phyloP scores from a whole-genome alignment of 139 green algal species.

The Coelastrella sp. region DNA sequence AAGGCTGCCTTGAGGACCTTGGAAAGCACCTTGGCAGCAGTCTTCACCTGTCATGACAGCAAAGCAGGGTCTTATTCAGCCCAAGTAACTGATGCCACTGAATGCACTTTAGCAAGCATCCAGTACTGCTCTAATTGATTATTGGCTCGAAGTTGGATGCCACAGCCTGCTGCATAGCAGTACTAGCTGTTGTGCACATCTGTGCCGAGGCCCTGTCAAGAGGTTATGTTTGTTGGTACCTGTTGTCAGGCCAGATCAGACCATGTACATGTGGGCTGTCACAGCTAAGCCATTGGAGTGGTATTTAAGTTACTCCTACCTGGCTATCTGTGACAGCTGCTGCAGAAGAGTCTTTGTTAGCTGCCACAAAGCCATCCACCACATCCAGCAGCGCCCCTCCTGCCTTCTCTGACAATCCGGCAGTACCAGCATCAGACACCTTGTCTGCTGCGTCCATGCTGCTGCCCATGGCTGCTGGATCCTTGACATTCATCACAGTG shows the following conservation, averaged over 20 bases:
- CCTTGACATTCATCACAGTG: background rate
- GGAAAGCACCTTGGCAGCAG: background rate
- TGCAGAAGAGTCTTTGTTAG: background rate
- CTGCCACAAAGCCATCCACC: background rate
- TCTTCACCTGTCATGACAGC: background rate
- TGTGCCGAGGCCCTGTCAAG: background rate
- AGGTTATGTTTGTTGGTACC: background rate
- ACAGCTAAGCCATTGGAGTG: background rate
- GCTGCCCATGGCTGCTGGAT: slow-evolving; percentile 13
- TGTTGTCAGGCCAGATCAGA: background rate
- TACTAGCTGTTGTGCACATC: background rate
- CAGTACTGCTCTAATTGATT: too few species aligned
- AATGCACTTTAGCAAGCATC: too few species aligned
- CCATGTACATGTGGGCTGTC: background rate
- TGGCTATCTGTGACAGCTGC: background rate
- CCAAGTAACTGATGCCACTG: too few species aligned
- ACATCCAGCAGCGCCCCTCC: background rate
- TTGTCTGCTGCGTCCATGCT: background rate
- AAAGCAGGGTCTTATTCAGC: too few species aligned
- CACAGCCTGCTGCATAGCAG: background rate
- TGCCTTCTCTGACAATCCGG: background rate
- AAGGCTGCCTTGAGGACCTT: background rate
- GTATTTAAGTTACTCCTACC: background rate
- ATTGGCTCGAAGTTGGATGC: background rate
- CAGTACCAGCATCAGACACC: background rate